phyloP scores from a whole-genome alignment of 2,329 filamentous ascomycete genomes.

The Blumeria graminis region DNA sequence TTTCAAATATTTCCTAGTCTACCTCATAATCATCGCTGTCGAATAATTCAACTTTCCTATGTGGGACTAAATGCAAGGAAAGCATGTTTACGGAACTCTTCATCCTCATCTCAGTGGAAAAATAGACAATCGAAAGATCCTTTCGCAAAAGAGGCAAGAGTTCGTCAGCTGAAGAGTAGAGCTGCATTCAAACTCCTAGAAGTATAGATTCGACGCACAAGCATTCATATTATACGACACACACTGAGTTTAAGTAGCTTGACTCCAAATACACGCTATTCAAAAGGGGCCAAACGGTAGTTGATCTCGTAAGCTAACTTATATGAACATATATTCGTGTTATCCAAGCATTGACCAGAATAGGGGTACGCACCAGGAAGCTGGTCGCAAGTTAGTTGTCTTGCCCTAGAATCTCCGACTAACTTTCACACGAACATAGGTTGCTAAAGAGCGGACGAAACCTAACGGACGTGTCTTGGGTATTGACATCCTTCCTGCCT shows the following conservation, averaged over 20 bases:
- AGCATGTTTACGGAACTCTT: conserved; percentile 7
- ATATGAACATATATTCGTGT: no score
- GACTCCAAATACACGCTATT: conserved; percentile 65
- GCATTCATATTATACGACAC: neutral
- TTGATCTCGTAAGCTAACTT: conserved; percentile 46
- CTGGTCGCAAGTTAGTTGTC: conserved; percentile 36
- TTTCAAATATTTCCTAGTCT: no score
- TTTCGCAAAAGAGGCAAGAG: conserved; percentile 50
- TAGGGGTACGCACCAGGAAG: conserved; percentile 55
- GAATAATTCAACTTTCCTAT: no score
- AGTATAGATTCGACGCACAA: conserved; percentile 20
- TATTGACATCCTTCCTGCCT: conserved; percentile 80
- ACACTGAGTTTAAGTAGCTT: conserved; percentile 28
- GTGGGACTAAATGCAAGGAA: neutral
- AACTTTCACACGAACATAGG: conserved; percentile 22
- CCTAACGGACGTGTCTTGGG: conserved; percentile 64
- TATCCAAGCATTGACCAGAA: neutral
- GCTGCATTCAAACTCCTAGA: conserved; percentile 86
- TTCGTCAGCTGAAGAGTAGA: conserved; percentile 63
- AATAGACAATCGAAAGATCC: conserved; percentile 49
- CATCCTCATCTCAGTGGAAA: conserved; percentile 62
- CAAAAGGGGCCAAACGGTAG: conserved; percentile 54
- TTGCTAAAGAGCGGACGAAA: conserved; percentile 54
- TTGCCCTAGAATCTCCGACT: no score
- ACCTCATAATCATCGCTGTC: no score